Evolutionary conservation across 345 rosid species (phyloP).

Genomic region (Balakata baccata): DNA sequence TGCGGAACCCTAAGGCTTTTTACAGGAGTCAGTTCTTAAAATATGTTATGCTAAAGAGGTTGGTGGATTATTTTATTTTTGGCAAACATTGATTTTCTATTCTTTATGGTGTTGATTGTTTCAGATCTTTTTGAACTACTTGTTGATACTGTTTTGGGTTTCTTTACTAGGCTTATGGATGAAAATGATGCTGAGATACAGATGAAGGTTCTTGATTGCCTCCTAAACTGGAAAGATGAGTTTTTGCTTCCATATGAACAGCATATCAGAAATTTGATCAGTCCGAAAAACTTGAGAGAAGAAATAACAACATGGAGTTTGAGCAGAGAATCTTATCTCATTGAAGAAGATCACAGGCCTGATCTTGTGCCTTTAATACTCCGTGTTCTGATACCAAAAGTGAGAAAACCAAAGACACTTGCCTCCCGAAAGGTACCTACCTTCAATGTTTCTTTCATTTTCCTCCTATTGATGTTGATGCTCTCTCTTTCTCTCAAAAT

Average conservation of each 20-base stretch:
- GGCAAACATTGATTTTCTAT: not conserved
- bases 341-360: constrained; percentile 64
- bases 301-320: constrained; percentile 86
- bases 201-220: constrained; percentile 75
- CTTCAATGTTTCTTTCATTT: not conserved
- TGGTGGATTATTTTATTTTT: constrained; percentile 5
- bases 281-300: constrained; percentile 65
- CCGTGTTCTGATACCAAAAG: constrained; percentile 74
- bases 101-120: constrained; percentile 4
- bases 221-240: constrained; percentile 69
- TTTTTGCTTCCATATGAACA: constrained; percentile 66
- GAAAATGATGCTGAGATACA: constrained; percentile 82
- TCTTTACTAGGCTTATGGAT: constrained; percentile 70
- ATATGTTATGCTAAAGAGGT: constrained; percentile 74
- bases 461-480: not conserved
- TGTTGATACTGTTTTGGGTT: constrained; percentile 15
- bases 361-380: constrained; percentile 58
- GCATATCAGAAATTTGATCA: constrained; percentile 74
- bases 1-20: constrained; percentile 63
- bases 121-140: not conserved
- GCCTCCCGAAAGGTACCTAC: constrained; percentile 76
- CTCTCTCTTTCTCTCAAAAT: not conserved
- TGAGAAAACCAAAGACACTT: constrained; percentile 69
- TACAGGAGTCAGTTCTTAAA: constrained; percentile 58
- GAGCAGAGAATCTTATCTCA: constrained; percentile 48